A percentile compares a stretch with the other conserved stretches of the same genome.
phyloP scores from a whole-genome alignment of 2,329 filamentous ascomycete genomes.

The Fusarium aywerte region DNA sequence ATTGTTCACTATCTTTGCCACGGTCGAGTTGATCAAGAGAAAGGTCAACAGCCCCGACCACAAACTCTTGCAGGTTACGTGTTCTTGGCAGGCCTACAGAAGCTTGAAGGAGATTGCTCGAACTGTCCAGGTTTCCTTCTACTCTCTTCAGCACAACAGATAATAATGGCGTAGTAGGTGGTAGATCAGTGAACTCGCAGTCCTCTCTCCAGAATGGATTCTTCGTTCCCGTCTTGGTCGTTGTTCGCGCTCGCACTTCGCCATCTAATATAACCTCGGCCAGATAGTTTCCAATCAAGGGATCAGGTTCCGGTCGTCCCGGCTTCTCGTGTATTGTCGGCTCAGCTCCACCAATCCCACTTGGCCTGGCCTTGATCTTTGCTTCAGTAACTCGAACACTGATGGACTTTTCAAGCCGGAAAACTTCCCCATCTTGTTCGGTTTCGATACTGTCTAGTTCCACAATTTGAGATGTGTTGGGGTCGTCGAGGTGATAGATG shows the following conservation, averaged over 20 bases:
- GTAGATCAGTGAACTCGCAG: slow-evolving; percentile 79
- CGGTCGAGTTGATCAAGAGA: slow-evolving; percentile 81
- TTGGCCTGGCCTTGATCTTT: slow-evolving; percentile 61
- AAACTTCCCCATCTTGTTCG: slow-evolving; percentile 61
- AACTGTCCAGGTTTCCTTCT: slow-evolving; percentile 60
- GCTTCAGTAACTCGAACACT: slow-evolving; percentile 70
- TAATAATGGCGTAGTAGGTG: slow-evolving; percentile 73
- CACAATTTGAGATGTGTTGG: slow-evolving; percentile 56
- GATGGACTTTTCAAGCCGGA: slow-evolving; percentile 71
- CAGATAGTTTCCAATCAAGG: slow-evolving; percentile 74
- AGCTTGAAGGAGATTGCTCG: slow-evolving; percentile 48
- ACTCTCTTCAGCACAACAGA: slow-evolving; percentile 78
- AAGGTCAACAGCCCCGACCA: slow-evolving; percentile 82
- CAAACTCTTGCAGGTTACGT: slow-evolving; percentile 60
- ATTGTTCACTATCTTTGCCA: slow-evolving; percentile 84
- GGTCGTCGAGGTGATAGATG: slow-evolving; percentile 74
- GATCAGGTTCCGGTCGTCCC: slow-evolving; percentile 53
- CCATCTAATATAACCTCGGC: slow-evolving; percentile 84
- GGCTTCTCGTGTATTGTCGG: slow-evolving; percentile 37
- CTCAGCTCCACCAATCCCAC: slow-evolving; percentile 36
- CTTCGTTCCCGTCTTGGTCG: slow-evolving; percentile 74
- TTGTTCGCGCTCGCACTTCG: slow-evolving; percentile 80
- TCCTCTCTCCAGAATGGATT: slow-evolving; percentile 87
- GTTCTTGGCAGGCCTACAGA: slow-evolving; percentile 51
- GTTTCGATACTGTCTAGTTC: slow-evolving; percentile 55